Evolutionary conservation across 75 land plant genomes (phyloP).

Genomic region (Ceratopteris richardii): DNA sequence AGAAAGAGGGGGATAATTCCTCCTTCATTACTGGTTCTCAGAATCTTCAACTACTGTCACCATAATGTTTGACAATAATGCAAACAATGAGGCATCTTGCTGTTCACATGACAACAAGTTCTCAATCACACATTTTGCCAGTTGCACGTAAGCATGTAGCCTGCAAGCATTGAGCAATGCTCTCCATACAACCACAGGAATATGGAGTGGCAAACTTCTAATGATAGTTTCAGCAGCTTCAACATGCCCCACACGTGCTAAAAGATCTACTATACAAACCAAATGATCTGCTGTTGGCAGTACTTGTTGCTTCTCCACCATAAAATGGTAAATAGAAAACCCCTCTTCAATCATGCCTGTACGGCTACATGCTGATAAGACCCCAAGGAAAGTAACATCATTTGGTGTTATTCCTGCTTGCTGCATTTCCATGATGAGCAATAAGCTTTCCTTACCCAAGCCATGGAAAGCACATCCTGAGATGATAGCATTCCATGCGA

Average conservation of each 20-base stretch:
- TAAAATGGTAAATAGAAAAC: conserved; percentile 19
- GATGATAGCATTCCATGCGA: conserved; percentile 50
- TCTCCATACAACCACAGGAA: conserved; percentile 34
- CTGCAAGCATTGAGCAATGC: conserved; percentile 36
- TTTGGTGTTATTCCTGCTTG: conserved; percentile 15
- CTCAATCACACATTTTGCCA: conserved; percentile 14
- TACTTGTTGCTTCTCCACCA: conserved; percentile 27
- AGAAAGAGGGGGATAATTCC: no score
- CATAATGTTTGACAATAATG: conserved; percentile 16
- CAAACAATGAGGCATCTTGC: conserved; percentile 2
- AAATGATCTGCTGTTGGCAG: conserved; percentile 39
- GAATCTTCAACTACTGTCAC: background rate
- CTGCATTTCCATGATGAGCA: conserved; percentile 33
- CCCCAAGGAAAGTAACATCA: conserved; percentile 23
- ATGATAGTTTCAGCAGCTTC: conserved; percentile 34
- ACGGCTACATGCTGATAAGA: conserved; percentile 46
- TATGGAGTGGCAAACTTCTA: conserved; percentile 31
- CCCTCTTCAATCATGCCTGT: conserved; percentile 44
- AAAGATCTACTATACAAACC: conserved; percentile 58
- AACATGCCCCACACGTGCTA: conserved; percentile 35
- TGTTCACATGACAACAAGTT: conserved; percentile 4
- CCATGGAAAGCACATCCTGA: conserved; percentile 39
- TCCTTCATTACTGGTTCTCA: no score
- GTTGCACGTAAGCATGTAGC: conserved; percentile 13
- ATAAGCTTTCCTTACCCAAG: conserved; percentile 14